These are phyloP conservation scores for Hirschioporus abietinus DNA, from an alignment of 768 basidiomycete genomes.

Conservation along the genomic window DNA sequence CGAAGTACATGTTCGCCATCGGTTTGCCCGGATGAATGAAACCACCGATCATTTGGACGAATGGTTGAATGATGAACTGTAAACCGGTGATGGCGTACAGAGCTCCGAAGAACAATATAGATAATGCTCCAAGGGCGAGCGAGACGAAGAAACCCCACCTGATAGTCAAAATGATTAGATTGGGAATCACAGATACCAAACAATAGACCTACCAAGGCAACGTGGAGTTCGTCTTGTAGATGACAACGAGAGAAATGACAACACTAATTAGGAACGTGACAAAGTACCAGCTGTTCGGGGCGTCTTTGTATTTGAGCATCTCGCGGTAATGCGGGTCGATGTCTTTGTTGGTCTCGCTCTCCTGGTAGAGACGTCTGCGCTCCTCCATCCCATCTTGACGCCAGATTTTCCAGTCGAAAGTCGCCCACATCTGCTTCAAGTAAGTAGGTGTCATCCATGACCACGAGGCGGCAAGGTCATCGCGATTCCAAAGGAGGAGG, in stretches of 20 bases:
- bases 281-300: slow-evolving; percentile 29
- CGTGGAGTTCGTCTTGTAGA: slow-evolving; percentile 42
- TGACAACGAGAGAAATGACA: slow-evolving; percentile 36
- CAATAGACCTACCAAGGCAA: slow-evolving; percentile 35
- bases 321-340: slow-evolving; percentile 46
- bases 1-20: slow-evolving; percentile 33
- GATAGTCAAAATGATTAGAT: background rate
- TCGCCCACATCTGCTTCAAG: slow-evolving; percentile 27
- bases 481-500: slow-evolving; percentile 40
- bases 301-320: slow-evolving; percentile 42
- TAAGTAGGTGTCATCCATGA: slow-evolving; percentile 36
- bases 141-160: slow-evolving; percentile 47
- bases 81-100: slow-evolving; percentile 43
- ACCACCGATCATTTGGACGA: slow-evolving; percentile 43
- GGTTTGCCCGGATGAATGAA: slow-evolving; percentile 31
- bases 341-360: slow-evolving; percentile 23
- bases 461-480: slow-evolving; percentile 40
- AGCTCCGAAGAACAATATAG: slow-evolving; percentile 41
- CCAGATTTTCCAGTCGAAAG: slow-evolving; percentile 40
- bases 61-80: slow-evolving; percentile 40
- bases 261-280: slow-evolving; percentile 15
- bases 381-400: slow-evolving; percentile 34
- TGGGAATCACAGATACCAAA: background rate
- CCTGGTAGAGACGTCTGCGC: slow-evolving; percentile 5
- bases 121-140: slow-evolving; percentile 37